Conservation (phyloP, 768 basidiomycete genomes). For the Agaricus subrufescens region DNA sequence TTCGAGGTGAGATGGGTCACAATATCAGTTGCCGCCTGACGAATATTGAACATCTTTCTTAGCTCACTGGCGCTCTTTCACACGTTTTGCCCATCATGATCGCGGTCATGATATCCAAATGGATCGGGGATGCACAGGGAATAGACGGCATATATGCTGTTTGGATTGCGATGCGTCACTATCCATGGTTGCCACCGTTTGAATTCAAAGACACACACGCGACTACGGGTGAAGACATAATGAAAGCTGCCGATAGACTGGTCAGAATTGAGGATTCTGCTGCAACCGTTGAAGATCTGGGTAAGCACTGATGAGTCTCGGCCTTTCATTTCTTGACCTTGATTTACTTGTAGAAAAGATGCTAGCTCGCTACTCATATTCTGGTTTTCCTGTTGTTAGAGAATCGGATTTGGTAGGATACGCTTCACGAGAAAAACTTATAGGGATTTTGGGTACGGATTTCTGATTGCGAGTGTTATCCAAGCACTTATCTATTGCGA, state of each 20-base stretch:
- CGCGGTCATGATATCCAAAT: conserved; percentile 72
- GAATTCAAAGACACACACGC: conserved; percentile 59
- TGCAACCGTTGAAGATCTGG: conserved; percentile 45
- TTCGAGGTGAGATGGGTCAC: conserved; percentile 47
- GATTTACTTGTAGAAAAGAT: conserved; percentile 18
- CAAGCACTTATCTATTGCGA: not conserved
- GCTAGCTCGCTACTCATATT: conserved; percentile 40
- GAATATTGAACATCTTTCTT: not conserved
- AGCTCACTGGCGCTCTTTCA: conserved; percentile 76
- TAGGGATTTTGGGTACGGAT: conserved; percentile 29
- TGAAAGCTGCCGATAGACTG: conserved; percentile 49
- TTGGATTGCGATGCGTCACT: conserved; percentile 68
- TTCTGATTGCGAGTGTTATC: not conserved
- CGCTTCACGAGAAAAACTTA: conserved; percentile 52
- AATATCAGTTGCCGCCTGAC: not conserved
- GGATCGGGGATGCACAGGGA: conserved; percentile 69
- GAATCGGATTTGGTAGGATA: conserved; percentile 52
- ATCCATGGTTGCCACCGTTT: conserved; percentile 65
- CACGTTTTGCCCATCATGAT: conserved; percentile 84
- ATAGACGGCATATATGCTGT: conserved; percentile 66
- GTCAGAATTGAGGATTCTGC: conserved; percentile 48
- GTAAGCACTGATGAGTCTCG: conserved; percentile 17
- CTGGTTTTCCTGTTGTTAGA: conserved; percentile 64
- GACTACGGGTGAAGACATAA: conserved; percentile 54
- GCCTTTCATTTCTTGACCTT: not conserved